Conservation (phyloP, 257 asterid genomes). For the Nicotiana undulata region DNA sequence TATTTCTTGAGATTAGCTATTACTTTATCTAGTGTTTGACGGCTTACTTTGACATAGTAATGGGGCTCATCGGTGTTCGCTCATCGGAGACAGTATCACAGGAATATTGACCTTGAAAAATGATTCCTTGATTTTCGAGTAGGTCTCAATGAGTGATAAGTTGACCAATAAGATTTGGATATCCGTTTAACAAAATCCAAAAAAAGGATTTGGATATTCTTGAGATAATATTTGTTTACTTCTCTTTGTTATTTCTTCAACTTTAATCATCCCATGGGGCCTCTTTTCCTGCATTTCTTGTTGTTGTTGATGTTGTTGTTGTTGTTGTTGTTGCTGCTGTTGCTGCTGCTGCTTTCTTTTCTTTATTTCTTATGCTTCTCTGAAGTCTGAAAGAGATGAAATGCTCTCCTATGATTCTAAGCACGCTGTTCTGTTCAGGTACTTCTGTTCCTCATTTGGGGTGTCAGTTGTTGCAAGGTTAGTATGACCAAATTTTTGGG, state of each 20-base stretch:
- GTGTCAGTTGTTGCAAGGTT: constrained; percentile 86
- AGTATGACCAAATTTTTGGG: constrained; percentile 19
- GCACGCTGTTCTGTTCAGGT: constrained; percentile 41
- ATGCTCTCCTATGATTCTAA: background rate
- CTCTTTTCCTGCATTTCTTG: background rate
- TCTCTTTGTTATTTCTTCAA: background rate
- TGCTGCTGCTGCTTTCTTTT: background rate
- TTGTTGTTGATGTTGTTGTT: background rate
- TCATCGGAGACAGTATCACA: background rate
- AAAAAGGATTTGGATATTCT: no score
- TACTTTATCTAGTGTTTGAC: background rate
- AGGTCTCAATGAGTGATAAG: background rate
- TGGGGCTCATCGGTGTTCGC: background rate
- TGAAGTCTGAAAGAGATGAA: background rate
- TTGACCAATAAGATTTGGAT: background rate
- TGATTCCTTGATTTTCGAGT: background rate
- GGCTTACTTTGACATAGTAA: background rate
- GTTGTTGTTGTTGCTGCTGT: no score
- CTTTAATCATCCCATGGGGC: background rate
- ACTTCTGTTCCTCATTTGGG: constrained; percentile 77
- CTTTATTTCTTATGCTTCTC: background rate
- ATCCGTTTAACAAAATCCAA: background rate
- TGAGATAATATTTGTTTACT: background rate
- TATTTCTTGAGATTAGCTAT: background rate
- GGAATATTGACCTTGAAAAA: background rate